Conservation (phyloP, 345 rosid species). For the Noccaea bulbosa region DNA sequence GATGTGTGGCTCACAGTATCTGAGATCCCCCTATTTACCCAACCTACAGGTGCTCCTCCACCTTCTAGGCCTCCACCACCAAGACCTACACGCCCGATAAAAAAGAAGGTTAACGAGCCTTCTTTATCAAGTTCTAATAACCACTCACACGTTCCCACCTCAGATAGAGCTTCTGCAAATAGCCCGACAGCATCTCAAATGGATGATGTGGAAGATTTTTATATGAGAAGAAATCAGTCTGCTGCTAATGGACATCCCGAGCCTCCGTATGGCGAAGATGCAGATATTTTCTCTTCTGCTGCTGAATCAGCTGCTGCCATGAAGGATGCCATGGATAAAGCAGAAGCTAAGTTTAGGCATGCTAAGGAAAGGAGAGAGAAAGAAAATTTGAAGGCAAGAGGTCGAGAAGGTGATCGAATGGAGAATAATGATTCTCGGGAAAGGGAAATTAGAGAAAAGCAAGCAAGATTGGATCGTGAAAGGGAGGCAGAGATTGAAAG, state of each 20-base stretch:
- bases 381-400: conserved; percentile 71
- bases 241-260: conserved; percentile 55
- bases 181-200: conserved; percentile 59
- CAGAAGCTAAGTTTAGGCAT: conserved; percentile 91
- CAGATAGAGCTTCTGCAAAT: conserved; percentile 48
- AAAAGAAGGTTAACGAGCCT: conserved; percentile 61
- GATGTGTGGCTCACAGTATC: conserved; percentile 93
- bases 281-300: conserved; percentile 65
- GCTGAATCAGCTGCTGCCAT: conserved; percentile 95
- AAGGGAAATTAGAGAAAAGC: conserved; percentile 64
- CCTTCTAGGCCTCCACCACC: conserved; percentile 99
- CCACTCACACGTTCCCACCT: conserved; percentile 51
- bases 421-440: conserved; percentile 67
- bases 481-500: conserved; percentile 61
- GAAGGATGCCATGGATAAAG: conserved; percentile 99
- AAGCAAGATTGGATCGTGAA: conserved; percentile 58
- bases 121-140: conserved; percentile 55
- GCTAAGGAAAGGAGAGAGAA: conserved; percentile 84
- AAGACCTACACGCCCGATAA: conserved; percentile 67
- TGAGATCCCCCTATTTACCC: conserved; percentile 89
- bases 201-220: conserved; percentile 86
- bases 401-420: conserved; percentile 58
- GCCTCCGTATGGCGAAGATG: conserved; percentile 56
- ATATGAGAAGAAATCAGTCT: conserved; percentile 50
- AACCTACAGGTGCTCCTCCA: conserved; percentile 82